A percentile compares a stretch with the other conserved stretches of the same genome.
These are phyloP conservation scores for Starmerella vitae DNA, from an alignment of 805 yeast genomes.

Conservation along the genomic window DNA sequence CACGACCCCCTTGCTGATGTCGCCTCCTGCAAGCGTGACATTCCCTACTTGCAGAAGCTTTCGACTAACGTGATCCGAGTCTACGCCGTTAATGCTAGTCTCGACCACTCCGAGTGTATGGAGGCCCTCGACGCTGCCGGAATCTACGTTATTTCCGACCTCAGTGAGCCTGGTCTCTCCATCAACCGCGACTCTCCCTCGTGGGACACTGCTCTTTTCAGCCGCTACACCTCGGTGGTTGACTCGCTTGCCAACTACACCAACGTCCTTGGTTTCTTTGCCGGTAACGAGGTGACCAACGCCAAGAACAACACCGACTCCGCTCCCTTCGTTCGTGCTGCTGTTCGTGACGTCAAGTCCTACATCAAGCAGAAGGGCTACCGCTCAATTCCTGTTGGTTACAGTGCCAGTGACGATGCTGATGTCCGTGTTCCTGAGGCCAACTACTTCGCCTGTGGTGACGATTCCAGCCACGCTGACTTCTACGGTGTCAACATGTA, in stretches of 20 bases:
- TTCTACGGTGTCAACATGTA: conserved; percentile 79
- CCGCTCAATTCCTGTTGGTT: conserved; percentile 83
- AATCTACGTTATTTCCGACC: conserved; percentile 80
- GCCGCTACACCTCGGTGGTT: conserved; percentile 69
- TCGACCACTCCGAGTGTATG: conserved; percentile 70
- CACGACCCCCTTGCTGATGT: conserved; percentile 68
- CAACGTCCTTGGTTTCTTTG: conserved; percentile 85
- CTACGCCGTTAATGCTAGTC: conserved; percentile 64
- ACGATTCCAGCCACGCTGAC: conserved; percentile 41
- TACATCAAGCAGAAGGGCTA: conserved; percentile 56
- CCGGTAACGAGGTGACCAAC: conserved; percentile 94
- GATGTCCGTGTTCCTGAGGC: conserved; percentile 69
- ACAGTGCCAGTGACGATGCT: conserved; percentile 80
- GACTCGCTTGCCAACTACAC: conserved; percentile 65
- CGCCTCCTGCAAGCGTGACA: conserved; percentile 60
- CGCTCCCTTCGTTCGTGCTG: conserved; percentile 91
- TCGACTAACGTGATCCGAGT: conserved; percentile 72
- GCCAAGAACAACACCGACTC: conserved; percentile 69
- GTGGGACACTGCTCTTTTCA: conserved; percentile 60
- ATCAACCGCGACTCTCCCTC: conserved; percentile 63
- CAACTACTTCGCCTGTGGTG: conserved; percentile 76
- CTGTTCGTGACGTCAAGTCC: conserved; percentile 73
- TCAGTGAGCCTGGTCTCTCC: conserved; percentile 72
- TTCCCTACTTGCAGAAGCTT: conserved; percentile 57
- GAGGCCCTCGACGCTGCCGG: conserved; percentile 63